A percentile compares a stretch with the other conserved stretches of the same genome.
phyloP scores from a whole-genome alignment of 306 rosid genomes.

The Begonia masoniana region DNA sequence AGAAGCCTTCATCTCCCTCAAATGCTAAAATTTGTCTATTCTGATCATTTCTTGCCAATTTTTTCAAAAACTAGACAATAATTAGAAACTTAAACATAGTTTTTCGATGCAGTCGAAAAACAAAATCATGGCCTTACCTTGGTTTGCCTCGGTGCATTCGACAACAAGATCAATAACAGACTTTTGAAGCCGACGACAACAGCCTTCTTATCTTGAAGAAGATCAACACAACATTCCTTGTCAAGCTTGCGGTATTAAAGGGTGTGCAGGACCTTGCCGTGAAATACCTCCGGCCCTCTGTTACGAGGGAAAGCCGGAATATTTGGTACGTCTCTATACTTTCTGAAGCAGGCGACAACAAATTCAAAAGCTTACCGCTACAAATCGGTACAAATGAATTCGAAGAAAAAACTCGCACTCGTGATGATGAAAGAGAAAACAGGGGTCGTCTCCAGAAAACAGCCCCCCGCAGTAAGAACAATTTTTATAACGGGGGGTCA shows the following conservation, averaged over 20 bases:
- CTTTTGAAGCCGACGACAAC: conserved; percentile 44
- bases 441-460: too few species aligned
- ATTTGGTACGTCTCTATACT: conserved; percentile 39
- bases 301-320: conserved; percentile 20
- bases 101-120: not conserved
- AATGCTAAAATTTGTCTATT: too few species aligned
- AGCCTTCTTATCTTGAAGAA: conserved; percentile 36
- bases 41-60: too few species aligned
- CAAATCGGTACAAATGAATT: not conserved
- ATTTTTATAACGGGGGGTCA: too few species aligned
- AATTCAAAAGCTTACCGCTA: conserved; percentile 50
- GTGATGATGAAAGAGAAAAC: too few species aligned
- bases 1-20: not conserved
- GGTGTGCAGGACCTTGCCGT: conserved; percentile 43
- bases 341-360: conserved; percentile 44
- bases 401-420: too few species aligned
- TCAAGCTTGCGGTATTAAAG: conserved; percentile 40
- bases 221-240: conserved; percentile 21
- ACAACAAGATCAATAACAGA: conserved; percentile 44
- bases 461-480: too few species aligned
- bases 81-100: too few species aligned
- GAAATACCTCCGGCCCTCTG: conserved; percentile 30
- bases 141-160: conserved; percentile 44
- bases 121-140: conserved; percentile 17
- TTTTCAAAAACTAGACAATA: too few species aligned